phyloP scores from a whole-genome alignment of 1,284 basidiomycete species.

The Pseudozyma flocculosa region DNA sequence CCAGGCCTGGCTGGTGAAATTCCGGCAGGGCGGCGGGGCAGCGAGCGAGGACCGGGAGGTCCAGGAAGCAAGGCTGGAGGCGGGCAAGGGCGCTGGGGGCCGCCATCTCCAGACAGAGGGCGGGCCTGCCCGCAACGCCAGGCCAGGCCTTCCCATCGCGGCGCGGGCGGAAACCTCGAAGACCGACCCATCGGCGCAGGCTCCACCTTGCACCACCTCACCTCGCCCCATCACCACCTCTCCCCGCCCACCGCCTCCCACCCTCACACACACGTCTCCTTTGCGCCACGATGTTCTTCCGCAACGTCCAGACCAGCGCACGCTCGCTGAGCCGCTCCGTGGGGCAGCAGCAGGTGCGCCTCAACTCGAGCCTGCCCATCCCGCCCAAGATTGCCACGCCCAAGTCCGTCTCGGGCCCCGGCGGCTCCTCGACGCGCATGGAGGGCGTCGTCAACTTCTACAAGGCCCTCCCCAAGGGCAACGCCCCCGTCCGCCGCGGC shows the following conservation, averaged over 20 bases:
- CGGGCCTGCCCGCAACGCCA: too few relatives aligned
- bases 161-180: too few relatives aligned
- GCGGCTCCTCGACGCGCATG: constrained; percentile 76
- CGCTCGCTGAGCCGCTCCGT: constrained; percentile 4
- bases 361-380: constrained; percentile 64
- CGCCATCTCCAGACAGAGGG: too few relatives aligned
- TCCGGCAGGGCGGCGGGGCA: too few relatives aligned
- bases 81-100: too few relatives aligned
- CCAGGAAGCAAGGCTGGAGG: too few relatives aligned
- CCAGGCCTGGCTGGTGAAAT: too few relatives aligned
- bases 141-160: too few relatives aligned
- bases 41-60: too few relatives aligned
- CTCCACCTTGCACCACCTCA: too few relatives aligned
- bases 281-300: constrained; percentile 19
- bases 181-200: too few relatives aligned
- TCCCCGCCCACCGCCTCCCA: constrained; percentile 1
- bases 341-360: constrained; percentile 22
- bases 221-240: background rate
- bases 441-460: constrained; percentile 87
- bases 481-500: constrained; percentile 66
- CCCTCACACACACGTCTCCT: background rate
- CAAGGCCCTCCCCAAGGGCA: constrained; percentile 77
- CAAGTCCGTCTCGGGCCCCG: constrained; percentile 74
- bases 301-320: constrained; percentile 7
- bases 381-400: constrained; percentile 95